These are phyloP conservation scores for Misopates orontium DNA, from an alignment of 257 asterid genomes.

Conservation along the genomic window DNA sequence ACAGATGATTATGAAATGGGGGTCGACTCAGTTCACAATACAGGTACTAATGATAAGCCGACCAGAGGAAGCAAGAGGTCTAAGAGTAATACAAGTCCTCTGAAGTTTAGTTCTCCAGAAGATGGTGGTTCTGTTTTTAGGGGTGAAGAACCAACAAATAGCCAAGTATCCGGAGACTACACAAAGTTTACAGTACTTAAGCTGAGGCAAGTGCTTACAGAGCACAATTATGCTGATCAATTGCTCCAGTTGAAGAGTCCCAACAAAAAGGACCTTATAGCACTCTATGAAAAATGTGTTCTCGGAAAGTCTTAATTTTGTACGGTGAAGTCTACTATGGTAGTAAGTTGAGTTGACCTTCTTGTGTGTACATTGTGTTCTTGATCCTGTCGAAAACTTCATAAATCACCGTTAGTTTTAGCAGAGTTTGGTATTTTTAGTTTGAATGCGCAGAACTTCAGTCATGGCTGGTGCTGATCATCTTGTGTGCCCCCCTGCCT, in stretches of 20 bases:
- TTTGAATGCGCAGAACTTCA: background rate
- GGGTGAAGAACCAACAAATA: slow-evolving; percentile 61
- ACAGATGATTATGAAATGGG: slow-evolving; percentile 76
- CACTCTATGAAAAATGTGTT: slow-evolving; percentile 68
- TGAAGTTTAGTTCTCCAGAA: slow-evolving; percentile 58
- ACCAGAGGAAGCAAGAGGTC: slow-evolving; percentile 69
- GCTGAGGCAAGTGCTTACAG: slow-evolving; percentile 79
- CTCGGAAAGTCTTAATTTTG: slow-evolving; percentile 44
- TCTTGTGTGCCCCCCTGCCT: too few species aligned
- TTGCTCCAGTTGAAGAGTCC: slow-evolving; percentile 68
- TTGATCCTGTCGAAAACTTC: slow-evolving; percentile 9
- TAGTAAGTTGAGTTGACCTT: background rate
- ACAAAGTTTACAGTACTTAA: slow-evolving; percentile 59
- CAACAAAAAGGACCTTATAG: slow-evolving; percentile 62
- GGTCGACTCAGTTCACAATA: slow-evolving; percentile 63
- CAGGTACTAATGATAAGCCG: slow-evolving; percentile 48
- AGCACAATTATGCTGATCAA: slow-evolving; percentile 70
- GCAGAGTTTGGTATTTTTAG: slow-evolving; percentile 10
- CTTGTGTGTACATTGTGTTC: slow-evolving; percentile 25
- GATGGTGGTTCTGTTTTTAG: slow-evolving; percentile 83
- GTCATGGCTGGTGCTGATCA: background rate
- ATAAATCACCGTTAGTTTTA: background rate
- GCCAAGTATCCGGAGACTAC: slow-evolving; percentile 66
- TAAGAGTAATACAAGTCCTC: slow-evolving; percentile 71
- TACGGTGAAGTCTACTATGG: background rate